Evolutionary conservation across 371 early-diverging fungal species (phyloP).

Genomic region (Mortierella sp.): DNA sequence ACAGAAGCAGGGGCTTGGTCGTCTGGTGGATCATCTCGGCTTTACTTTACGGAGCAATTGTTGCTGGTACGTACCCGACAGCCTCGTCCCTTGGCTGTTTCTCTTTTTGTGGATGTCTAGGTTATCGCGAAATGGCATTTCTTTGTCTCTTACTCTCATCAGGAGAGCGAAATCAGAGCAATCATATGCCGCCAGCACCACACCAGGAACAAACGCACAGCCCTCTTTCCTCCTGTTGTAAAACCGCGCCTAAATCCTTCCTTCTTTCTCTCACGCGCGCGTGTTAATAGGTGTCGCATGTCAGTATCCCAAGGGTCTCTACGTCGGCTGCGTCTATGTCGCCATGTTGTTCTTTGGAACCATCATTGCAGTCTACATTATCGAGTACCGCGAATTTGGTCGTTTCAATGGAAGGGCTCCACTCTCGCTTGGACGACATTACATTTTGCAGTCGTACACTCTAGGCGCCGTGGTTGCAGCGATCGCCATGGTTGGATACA

Average conservation of each 20-base stretch:
- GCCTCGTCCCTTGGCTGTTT: no score
- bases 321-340: constrained; percentile 29
- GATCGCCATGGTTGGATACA: constrained; percentile 28
- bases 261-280: no score
- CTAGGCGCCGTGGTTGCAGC: constrained; percentile 29
- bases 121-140: no score
- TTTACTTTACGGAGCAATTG: constrained; percentile 39
- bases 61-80: constrained; percentile 31
- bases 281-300: constrained; percentile 36
- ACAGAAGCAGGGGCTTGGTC: constrained; percentile 26
- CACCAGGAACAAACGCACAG: not conserved
- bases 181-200: not conserved
- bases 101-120: no score
- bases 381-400: constrained; percentile 5
- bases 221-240: not conserved
- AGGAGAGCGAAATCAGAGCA: no score
- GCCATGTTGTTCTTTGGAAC: constrained; percentile 13
- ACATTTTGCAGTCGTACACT: constrained; percentile 43
- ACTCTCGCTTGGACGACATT: constrained; percentile 44
- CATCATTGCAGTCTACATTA: constrained; percentile 16
- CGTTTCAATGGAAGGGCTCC: constrained; percentile 20
- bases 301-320: constrained; percentile 50
- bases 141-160: no score
- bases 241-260: no score
- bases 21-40: constrained; percentile 31